Conservation (phyloP, 1,284 basidiomycete genomes). For the Cystobasidium sp. region DNA sequence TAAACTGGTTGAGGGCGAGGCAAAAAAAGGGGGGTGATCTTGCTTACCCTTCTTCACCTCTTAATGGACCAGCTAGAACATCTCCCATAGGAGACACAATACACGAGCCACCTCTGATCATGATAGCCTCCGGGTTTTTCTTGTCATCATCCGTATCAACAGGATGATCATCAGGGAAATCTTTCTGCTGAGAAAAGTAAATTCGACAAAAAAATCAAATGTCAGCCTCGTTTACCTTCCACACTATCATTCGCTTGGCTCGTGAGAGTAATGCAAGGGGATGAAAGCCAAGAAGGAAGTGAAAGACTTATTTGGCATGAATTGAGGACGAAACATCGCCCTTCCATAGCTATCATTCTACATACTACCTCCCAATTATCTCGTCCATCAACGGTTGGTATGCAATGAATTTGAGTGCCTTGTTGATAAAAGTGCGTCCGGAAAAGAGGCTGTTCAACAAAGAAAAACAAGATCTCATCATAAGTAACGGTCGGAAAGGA, state of each 20-base stretch:
- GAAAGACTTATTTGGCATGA: conserved; percentile 63
- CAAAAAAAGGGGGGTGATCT: background rate
- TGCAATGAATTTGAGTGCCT: conserved; percentile 70
- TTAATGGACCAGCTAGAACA: conserved; percentile 70
- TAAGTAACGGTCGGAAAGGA: too few species aligned
- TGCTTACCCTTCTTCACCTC: conserved; percentile 63
- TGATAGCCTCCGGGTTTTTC: conserved; percentile 60
- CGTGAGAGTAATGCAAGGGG: background rate
- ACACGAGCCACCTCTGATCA: conserved; percentile 71
- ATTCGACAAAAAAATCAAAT: background rate
- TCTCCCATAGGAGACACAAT: conserved; percentile 71
- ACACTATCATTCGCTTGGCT: background rate
- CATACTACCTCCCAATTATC: conserved; percentile 69
- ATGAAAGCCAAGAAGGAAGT: background rate
- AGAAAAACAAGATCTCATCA: background rate
- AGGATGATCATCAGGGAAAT: conserved; percentile 65
- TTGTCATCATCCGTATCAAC: conserved; percentile 43
- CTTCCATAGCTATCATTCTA: conserved; percentile 75
- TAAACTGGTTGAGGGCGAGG: background rate
- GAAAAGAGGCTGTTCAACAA: conserved; percentile 72
- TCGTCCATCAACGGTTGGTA: conserved; percentile 71
- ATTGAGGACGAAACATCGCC: conserved; percentile 73
- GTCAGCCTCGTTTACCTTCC: background rate
- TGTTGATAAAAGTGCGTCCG: conserved; percentile 65
- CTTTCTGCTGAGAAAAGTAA: conserved; percentile 64